Base-by-base conservation (phyloP, 2,329 filamentous ascomycete genomes). In the Botrytis squamosa region DNA sequence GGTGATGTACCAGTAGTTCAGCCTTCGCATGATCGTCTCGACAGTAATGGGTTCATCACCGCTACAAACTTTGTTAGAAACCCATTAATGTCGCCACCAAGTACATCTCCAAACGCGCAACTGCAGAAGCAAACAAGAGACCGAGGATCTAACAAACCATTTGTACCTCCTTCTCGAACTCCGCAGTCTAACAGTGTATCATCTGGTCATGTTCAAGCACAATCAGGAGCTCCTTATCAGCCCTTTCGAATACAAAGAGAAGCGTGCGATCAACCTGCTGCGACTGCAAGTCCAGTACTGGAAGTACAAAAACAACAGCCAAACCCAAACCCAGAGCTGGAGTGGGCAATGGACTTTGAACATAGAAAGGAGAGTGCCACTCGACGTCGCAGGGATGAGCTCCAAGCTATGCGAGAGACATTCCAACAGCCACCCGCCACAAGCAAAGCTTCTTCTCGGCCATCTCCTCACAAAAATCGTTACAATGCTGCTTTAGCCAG, bases 301-400 rank as follows among this genome's bases (percentile, higher is more conserved):
- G 57, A 72, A 62, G 52, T 33, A 62, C 49, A 68, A 40, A 20
- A 40, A 72, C 49, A 68, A 25, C 40, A 49, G 22, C 18, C 42
- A 73, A 75, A 77, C 49, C 18, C 42, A 73, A 75, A 77, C 49
- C 29, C 71, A 16, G 78, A 81, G 59, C 75, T 81, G 62, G 75
- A 75, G n/a, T 80, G 77, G 78, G 76, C 80, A 64, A 80, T 82
- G 77, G 79, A 81, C 33, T 82, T 78, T 64, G 81, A 82, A 62
- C 72, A 77, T 33, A 77, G 80, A 33, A 81, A 81, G 72, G 78
- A 79, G 64, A 59, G 73, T 52, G 79, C 78, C 25, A 81, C 75
- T 57, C 79, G 76, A 40, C 75, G 74, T n/a, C 78, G 76, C 38
- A 77, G 80, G 6, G 74, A 80, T 42, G 76, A 82, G 55, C 69